phyloP scores from a whole-genome alignment of 495 filamentous ascomycete species.

The Pyronema omphalodes region DNA sequence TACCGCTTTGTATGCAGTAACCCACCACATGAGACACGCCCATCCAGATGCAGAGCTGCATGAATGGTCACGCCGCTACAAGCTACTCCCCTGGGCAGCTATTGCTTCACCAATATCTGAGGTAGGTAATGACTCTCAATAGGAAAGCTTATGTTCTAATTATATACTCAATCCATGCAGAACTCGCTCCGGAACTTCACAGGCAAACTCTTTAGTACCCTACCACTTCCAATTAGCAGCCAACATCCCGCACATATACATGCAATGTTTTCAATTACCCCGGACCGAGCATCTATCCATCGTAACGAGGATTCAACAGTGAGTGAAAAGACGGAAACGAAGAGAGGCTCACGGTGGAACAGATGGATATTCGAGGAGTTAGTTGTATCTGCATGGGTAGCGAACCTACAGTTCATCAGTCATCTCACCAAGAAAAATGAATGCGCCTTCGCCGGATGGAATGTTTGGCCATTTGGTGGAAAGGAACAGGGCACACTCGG shows the following conservation, averaged over 20 bases:
- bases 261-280: constrained; percentile 28
- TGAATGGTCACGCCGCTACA: constrained; percentile 24
- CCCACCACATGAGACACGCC: constrained; percentile 19
- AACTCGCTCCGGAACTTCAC: background rate
- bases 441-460: constrained; percentile 6
- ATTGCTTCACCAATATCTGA: constrained; percentile 25
- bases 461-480: constrained; percentile 15
- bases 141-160: background rate
- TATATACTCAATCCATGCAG: background rate
- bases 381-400: constrained; percentile 25
- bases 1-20: constrained; percentile 15
- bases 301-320: constrained; percentile 15
- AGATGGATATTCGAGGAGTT: constrained; percentile 24
- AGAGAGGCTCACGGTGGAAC: constrained; percentile 26
- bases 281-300: constrained; percentile 27
- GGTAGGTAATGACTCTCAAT: background rate
- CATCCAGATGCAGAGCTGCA: constrained; percentile 12
- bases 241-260: constrained; percentile 30
- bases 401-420: constrained; percentile 5
- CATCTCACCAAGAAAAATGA: background rate
- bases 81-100: constrained; percentile 29
- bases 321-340: constrained; percentile 16
- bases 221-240: constrained; percentile 27
- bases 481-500: constrained; percentile 9
- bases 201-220: constrained; percentile 25